Base-by-base conservation (phyloP, 2,329 filamentous ascomycete genomes). In the Pleoardoris graminearum region DNA sequence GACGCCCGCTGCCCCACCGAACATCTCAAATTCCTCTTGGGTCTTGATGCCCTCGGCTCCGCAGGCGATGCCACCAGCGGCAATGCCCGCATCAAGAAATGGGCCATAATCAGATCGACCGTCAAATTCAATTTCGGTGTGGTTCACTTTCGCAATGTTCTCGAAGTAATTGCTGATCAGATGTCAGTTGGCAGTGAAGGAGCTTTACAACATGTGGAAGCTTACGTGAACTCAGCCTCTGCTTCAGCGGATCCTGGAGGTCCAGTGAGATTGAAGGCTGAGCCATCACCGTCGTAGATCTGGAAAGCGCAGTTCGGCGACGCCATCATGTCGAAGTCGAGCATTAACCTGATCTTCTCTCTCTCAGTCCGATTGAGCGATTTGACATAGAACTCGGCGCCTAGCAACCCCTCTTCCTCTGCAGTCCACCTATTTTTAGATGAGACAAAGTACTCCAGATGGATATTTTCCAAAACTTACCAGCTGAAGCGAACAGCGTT, bases 31-130 rank as follows among this genome's bases (percentile, higher is more conserved):
- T 67, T 92, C 86, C 29, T 84, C 79, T 44, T 80, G 74, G 0
- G 87, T 90, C 82, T 91, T 92, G 74, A 89, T 71, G 11, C 82
- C 87, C 72, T 92, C 89, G 1, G 89, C 89, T 33, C 89, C 89
- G 2, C 89, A 91, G 49, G 88, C 88, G 55, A 92, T 84, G 25
- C 89, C 89, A 21, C 89, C 88, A 1, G 84, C 84, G 0, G 89
- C 87, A 36, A 92, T 90, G 3, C 86, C 86, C 50, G 83, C 80
- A 30, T 83, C 80, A 63, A 91, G 87, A 76, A 93, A 92, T 1
- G 84, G 86, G 45, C 86, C 87, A 63, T 93, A 93, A 72, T 94
- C 90, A 57, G 86, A 90, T 53, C 89, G 85, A 6, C 89, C 89
- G 62, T 91, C 87, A 60, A 94, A 93, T 2, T 84, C 82, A 23